Percentiles rank a stretch among this genome's conserved stretches.
phyloP scores from a whole-genome alignment of 2,329 filamentous ascomycete species.

The Malbranchea zuffiana region DNA sequence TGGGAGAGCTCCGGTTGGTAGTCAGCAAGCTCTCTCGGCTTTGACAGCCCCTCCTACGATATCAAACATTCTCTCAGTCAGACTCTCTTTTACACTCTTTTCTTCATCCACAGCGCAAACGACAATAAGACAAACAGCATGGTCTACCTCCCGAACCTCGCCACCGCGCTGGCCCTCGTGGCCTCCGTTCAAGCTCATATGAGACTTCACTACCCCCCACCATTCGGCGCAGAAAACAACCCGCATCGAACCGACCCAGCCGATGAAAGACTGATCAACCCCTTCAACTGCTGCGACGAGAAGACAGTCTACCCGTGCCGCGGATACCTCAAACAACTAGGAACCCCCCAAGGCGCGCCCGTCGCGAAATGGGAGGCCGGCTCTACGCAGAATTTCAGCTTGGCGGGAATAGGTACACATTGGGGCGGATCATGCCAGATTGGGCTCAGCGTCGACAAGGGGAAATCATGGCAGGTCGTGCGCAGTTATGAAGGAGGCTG shows the following conservation, averaged over 20 bases:
- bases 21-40: too few species aligned
- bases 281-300: slow-evolving; percentile 37
- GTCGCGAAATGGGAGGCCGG: slow-evolving; percentile 37
- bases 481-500: slow-evolving; percentile 40
- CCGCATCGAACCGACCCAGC: slow-evolving; percentile 29
- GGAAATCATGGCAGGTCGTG: slow-evolving; percentile 36
- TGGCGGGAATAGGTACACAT: slow-evolving; percentile 30
- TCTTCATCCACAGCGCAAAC: too few species aligned
- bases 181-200: slow-evolving; percentile 27
- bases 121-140: too few species aligned
- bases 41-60: too few species aligned
- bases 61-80: too few species aligned
- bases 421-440: slow-evolving; percentile 40
- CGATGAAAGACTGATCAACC: slow-evolving; percentile 33
- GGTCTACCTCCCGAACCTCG: too few species aligned
- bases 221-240: slow-evolving; percentile 37
- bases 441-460: slow-evolving; percentile 35
- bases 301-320: slow-evolving; percentile 30
- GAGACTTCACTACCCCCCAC: slow-evolving; percentile 34
- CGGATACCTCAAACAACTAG: slow-evolving; percentile 36
- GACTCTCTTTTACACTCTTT: too few species aligned
- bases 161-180: too few species aligned
- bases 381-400: slow-evolving; percentile 31
- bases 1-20: too few species aligned
- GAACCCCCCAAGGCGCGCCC: slow-evolving; percentile 32